Evolutionary conservation across 2,329 filamentous ascomycete species (phyloP).

Genomic region (Arthrobotrys musiformis): DNA sequence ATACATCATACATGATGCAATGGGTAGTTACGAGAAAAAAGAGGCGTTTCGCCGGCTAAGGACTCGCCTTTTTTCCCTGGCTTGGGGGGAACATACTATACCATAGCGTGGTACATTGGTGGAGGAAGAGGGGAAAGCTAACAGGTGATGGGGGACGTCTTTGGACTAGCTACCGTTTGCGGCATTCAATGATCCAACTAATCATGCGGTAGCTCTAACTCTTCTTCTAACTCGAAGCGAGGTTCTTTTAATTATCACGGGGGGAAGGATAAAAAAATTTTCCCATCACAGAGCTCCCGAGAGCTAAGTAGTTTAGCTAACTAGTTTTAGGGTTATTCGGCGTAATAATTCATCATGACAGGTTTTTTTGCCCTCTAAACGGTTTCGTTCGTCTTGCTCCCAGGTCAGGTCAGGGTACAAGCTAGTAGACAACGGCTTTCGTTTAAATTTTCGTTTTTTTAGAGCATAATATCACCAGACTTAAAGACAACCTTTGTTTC

Average conservation of each 20-base stretch:
- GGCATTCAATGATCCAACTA: neutral
- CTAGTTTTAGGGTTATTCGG: too few species aligned
- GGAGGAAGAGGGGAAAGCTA: neutral
- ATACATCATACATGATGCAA: neutral
- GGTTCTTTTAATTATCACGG: neutral
- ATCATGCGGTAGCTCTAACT: neutral
- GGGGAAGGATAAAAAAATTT: neutral
- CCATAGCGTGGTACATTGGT: too few species aligned
- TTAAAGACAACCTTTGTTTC: neutral
- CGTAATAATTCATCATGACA: too few species aligned
- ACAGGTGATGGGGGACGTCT: neutral
- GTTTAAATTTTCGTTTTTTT: neutral
- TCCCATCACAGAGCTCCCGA: too few species aligned
- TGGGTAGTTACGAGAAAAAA: slow-evolving; percentile 6
- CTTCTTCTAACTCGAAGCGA: neutral
- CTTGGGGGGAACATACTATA: too few species aligned
- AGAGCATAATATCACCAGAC: slow-evolving; percentile 3
- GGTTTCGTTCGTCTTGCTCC: too few species aligned
- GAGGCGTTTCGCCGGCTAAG: slow-evolving; percentile 4
- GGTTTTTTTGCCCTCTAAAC: too few species aligned
- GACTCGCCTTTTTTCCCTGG: neutral
- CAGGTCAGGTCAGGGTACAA: too few species aligned
- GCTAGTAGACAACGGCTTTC: neutral
- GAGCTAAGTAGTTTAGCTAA: too few species aligned
- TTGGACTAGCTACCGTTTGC: neutral